Evolutionary conservation across 179 eudicot species (phyloP), one percentile per base, ranked within the genome.

Genomic region (Carnegiea gigantea): DNA sequence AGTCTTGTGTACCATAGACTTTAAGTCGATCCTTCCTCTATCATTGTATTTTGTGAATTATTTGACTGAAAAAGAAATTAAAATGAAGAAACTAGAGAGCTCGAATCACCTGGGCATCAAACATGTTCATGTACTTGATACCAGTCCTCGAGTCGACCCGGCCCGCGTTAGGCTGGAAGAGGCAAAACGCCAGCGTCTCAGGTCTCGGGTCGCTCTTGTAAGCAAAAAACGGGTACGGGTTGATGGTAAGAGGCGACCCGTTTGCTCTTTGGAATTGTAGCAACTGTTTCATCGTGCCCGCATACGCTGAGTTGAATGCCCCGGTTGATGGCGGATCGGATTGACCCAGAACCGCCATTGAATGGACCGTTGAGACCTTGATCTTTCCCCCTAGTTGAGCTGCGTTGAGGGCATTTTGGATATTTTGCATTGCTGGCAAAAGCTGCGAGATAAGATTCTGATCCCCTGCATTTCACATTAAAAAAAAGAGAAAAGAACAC

Each of bases 191-290:
- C 71, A 94, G 83, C 4, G 99, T 94, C 28, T 93, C 98, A 0
- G 97, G 95, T 76, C 97, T 92, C 0, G 97, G 93, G 79, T 96
- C 98, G 33, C 93, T 92, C 75, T 85, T 90, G 79, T 93, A 96
- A 23, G 99, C 99, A 28, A 96, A 96, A 82, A 90, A 96, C 5
- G 99, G 99, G 79, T 96, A 96, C 24, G 98, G 98, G 84, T 96
- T 96, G 36, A 96, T 89, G 62, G 91, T 85, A 75, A 96, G 86
- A 48, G 97, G 97, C 38, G 98, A 90, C 0, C 92, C 97, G 14
- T 86, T 96, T 17, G 81, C 88, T 11, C 71, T 91, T 59, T 81
- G 88, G 78, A 96, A 96, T 78, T 84, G 92, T 72, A 96, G 89
- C 79, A 94, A 17, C 13, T 84, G 87, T 80, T 90, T 94, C 94